These are phyloP conservation scores for Rhodamnia argentea DNA, from an alignment of 345 rosid genomes.

Conservation along the genomic window DNA sequence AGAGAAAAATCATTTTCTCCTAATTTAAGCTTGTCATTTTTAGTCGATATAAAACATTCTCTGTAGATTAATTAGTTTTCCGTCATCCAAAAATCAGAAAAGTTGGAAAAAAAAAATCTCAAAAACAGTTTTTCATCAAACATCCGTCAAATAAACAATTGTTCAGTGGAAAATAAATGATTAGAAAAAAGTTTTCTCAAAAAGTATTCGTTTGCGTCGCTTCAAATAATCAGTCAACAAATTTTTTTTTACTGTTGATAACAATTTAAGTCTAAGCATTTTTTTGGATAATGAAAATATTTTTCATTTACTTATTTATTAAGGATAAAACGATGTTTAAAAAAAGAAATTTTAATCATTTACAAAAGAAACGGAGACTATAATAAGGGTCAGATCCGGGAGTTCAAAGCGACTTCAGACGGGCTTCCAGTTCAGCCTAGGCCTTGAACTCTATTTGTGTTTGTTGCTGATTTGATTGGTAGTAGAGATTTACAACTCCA, in stretches of 20 bases:
- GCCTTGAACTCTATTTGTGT: background rate
- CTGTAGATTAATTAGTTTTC: too few relatives aligned
- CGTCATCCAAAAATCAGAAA: too few relatives aligned
- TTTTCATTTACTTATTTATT: background rate
- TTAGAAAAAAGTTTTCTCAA: background rate
- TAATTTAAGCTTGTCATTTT: too few relatives aligned
- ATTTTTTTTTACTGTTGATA: too few relatives aligned
- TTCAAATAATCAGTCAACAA: background rate
- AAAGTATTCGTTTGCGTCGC: background rate
- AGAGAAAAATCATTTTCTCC: too few relatives aligned
- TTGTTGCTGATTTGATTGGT: background rate
- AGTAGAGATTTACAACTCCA: background rate
- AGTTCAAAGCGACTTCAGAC: background rate
- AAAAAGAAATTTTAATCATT: too few relatives aligned
- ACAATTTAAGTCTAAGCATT: background rate
- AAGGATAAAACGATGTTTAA: too few relatives aligned
- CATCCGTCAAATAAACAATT: background rate
- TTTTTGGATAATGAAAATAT: background rate
- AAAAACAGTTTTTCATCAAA: too few relatives aligned
- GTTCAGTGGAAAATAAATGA: background rate
- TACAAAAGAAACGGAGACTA: too few relatives aligned
- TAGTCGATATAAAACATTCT: too few relatives aligned
- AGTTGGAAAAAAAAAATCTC: too few relatives aligned
- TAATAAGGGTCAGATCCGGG: background rate
- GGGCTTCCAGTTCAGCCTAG: background rate